Percentiles rank a stretch among this genome's conserved stretches.
Evolutionary conservation across 805 yeast genomes (phyloP).

Genomic region (Starmerella bacillaris): DNA sequence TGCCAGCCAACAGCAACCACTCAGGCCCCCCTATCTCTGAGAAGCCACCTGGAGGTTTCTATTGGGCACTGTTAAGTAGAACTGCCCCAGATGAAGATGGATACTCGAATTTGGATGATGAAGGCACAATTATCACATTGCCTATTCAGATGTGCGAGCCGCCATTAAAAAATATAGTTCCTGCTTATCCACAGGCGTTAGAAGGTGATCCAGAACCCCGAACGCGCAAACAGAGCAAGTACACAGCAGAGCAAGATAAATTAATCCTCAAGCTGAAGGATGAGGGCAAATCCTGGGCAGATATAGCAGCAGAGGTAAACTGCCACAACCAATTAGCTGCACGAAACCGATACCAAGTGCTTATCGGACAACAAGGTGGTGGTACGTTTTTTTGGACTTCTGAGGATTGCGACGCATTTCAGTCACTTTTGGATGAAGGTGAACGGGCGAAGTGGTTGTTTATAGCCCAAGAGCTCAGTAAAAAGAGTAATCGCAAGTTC

Average conservation of each 20-base stretch:
- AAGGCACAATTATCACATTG: conserved; percentile 5
- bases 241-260: conserved; percentile 48
- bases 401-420: conserved; percentile 36
- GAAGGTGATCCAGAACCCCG: conserved; percentile 31
- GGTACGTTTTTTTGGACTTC: conserved; percentile 46
- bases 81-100: neutral
- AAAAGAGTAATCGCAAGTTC: conserved; percentile 32
- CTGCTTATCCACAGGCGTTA: conserved; percentile 29
- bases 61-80: conserved; percentile 12
- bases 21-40: conserved; percentile 4
- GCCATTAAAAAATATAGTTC: conserved; percentile 28
- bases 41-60: conserved; percentile 16
- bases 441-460: conserved; percentile 54
- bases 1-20: neutral
- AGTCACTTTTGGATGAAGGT: conserved; percentile 43
- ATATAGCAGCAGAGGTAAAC: conserved; percentile 46
- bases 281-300: conserved; percentile 53
- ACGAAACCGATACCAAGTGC: conserved; percentile 58
- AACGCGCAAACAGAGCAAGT: conserved; percentile 47
- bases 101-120: neutral
- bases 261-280: conserved; percentile 43
- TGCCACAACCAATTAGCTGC: conserved; percentile 58
- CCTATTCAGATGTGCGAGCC: conserved; percentile 29
- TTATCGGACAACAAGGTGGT: conserved; percentile 70
- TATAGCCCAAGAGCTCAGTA: conserved; percentile 43